Percentiles rank a stretch among this genome's conserved stretches.
phyloP scores from a whole-genome alignment of 2,329 filamentous ascomycete genomes.

The Allantophomopsis cytisporea region DNA sequence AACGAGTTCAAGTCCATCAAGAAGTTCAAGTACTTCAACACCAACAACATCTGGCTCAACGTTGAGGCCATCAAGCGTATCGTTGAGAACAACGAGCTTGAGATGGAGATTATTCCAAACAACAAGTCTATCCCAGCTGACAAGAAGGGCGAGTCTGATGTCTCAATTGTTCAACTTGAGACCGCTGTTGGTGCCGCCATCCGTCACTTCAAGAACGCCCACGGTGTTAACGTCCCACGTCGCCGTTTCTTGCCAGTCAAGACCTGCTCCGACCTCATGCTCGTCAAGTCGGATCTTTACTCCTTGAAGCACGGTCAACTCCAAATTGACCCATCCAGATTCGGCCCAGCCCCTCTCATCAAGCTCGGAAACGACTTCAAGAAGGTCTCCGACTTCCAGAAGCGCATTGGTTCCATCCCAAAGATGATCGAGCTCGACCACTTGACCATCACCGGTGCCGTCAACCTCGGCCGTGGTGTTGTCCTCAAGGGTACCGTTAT shows the following conservation, averaged over 20 bases:
- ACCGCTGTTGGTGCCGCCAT: constrained; percentile 97
- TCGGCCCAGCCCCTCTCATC: constrained; percentile 93
- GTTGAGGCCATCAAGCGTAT: constrained; percentile 95
- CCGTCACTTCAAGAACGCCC: constrained; percentile 95
- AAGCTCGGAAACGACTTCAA: constrained; percentile 99
- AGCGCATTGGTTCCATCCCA: constrained; percentile 74
- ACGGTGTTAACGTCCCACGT: constrained; percentile 97
- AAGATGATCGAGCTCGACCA: constrained; percentile 89
- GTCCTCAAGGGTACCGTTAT: constrained; percentile 98
- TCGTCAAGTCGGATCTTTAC: constrained; percentile 99
- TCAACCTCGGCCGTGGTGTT: constrained; percentile 91
- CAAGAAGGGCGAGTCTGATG: constrained; percentile 98
- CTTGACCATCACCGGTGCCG: constrained; percentile 91
- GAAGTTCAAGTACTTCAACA: constrained; percentile 99
- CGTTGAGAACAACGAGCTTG: constrained; percentile 94
- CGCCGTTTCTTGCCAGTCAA: constrained; percentile 98
- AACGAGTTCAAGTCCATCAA: constrained; percentile 99
- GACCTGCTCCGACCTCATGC: constrained; percentile 98
- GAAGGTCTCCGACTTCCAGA: constrained; percentile 97
- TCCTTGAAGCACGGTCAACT: constrained; percentile 97
- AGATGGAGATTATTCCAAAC: constrained; percentile 99
- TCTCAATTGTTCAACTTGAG: constrained; percentile 96
- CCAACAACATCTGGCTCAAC: constrained; percentile 99
- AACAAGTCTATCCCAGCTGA: constrained; percentile 96
- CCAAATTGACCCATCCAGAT: constrained; percentile 90